phyloP scores from a whole-genome alignment of 2,329 filamentous ascomycete genomes.

The Thermoascus crustaceus region DNA sequence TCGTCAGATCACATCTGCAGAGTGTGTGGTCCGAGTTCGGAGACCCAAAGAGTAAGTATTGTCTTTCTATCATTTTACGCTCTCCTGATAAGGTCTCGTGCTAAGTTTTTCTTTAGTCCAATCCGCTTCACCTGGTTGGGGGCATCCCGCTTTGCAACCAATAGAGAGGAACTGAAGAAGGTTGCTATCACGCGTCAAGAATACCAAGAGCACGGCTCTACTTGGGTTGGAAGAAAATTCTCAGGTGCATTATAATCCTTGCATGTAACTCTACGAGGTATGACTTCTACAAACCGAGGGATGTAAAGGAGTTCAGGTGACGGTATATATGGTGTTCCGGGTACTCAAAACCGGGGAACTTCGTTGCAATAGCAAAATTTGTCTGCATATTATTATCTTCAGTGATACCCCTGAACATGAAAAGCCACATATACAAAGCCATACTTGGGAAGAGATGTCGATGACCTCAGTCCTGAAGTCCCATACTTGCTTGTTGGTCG shows the following conservation, averaged over 20 bases:
- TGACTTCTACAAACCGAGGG: no score
- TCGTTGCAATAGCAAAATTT: no score
- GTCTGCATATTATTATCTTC: no score
- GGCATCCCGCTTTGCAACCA: conserved; percentile 66
- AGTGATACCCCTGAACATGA: not conserved
- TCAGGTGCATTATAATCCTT: conserved; percentile 27
- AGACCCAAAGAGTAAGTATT: conserved; percentile 52
- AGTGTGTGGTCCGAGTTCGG: conserved; percentile 68
- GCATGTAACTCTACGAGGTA: no score
- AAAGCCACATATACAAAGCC: no score
- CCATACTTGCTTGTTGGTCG: no score
- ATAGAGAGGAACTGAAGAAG: conserved; percentile 55
- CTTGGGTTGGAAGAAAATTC: conserved; percentile 68
- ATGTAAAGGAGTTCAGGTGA: not conserved
- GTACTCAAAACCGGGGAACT: no score
- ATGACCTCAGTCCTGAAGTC: no score
- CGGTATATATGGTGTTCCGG: no score
- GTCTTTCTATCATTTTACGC: conserved; percentile 2
- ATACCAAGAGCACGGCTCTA: conserved; percentile 77
- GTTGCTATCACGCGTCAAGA: conserved; percentile 77
- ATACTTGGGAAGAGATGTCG: no score
- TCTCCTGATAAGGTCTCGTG: conserved; percentile 3
- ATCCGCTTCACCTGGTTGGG: conserved; percentile 78
- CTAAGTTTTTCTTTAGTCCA: conserved; percentile 39
- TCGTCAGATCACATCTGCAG: conserved; percentile 61